Percentiles rank a stretch among this genome's conserved stretches.
phyloP scores from a whole-genome alignment of 176 grass and related monocot species.

The Aegilops bicornis region DNA sequence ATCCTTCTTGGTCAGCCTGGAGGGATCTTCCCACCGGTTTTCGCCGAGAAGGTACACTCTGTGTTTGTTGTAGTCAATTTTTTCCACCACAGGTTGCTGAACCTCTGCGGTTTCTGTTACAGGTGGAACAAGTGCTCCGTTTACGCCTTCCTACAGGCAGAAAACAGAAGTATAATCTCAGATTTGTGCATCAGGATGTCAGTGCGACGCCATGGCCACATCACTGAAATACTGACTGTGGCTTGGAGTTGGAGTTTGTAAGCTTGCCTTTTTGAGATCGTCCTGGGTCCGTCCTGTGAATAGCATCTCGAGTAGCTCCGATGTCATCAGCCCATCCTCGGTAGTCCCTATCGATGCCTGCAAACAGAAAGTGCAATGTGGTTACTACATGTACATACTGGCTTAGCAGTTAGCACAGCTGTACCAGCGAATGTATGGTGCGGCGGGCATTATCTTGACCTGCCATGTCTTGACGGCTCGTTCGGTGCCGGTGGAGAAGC shows the following conservation, averaged over 20 bases:
- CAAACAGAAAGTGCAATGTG: not conserved
- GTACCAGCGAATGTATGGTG: not conserved
- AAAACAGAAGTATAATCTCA: conserved; percentile 6
- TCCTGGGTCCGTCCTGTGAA: conserved; percentile 37
- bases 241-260: not conserved
- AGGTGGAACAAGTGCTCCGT: conserved; percentile 59
- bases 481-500: conserved; percentile 78
- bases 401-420: not conserved
- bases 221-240: not conserved
- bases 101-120: conserved; percentile 51
- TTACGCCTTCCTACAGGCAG: conserved; percentile 50
- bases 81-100: conserved; percentile 48
- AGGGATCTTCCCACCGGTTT: conserved; percentile 94
- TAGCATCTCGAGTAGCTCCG: conserved; percentile 67
- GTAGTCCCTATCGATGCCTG: conserved; percentile 57
- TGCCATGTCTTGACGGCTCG: conserved; percentile 98
- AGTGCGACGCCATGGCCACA: not conserved
- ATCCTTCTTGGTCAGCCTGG: conserved; percentile 59
- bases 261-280: conserved; percentile 35
- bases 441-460: conserved; percentile 13
- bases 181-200: not conserved
- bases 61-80: conserved; percentile 46
- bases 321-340: conserved; percentile 80
- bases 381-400: not conserved
- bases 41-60: conserved; percentile 92